phyloP scores from a whole-genome alignment of 2,329 filamentous ascomycete genomes.

The Xylaria sp. region DNA sequence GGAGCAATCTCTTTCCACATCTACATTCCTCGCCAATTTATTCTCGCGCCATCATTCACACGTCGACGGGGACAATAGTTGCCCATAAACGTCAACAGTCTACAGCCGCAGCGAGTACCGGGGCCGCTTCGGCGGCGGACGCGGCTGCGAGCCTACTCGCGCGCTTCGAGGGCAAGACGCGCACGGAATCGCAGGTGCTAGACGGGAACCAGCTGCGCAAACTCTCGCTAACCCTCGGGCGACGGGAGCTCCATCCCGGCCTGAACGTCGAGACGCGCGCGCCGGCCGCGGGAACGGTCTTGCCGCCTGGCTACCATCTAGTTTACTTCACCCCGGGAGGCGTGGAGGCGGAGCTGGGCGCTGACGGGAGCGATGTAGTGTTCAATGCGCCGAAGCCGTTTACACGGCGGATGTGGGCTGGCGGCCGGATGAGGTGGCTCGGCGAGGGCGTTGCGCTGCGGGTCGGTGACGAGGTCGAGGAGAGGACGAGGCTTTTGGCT shows the following conservation, averaged over 20 bases:
- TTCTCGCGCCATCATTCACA: neutral
- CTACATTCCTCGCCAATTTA: neutral
- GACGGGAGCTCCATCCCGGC: constrained; percentile 50
- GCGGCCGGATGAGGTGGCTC: constrained; percentile 55
- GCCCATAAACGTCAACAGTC: neutral
- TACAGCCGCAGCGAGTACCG: neutral
- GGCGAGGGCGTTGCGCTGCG: constrained; percentile 46
- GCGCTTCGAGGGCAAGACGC: constrained; percentile 1
- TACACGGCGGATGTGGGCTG: constrained; percentile 71
- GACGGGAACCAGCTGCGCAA: constrained; percentile 69
- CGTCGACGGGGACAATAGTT: neutral
- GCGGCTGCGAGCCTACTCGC: neutral
- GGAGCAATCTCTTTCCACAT: neutral
- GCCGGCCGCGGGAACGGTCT: constrained; percentile 32
- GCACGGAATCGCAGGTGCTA: constrained; percentile 50
- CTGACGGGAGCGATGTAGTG: constrained; percentile 64
- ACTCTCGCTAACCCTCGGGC: constrained; percentile 62
- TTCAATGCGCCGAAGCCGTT: constrained; percentile 66
- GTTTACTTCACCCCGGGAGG: constrained; percentile 67
- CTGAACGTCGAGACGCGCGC: constrained; percentile 39
- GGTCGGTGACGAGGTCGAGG: constrained; percentile 44
- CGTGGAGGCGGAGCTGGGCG: constrained; percentile 58
- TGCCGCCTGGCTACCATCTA: constrained; percentile 67
- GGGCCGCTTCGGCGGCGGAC: neutral
- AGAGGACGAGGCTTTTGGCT: constrained; percentile 60